Base-by-base conservation (phyloP, 768 basidiomycete species). In the Amanita subjunquillea region DNA sequence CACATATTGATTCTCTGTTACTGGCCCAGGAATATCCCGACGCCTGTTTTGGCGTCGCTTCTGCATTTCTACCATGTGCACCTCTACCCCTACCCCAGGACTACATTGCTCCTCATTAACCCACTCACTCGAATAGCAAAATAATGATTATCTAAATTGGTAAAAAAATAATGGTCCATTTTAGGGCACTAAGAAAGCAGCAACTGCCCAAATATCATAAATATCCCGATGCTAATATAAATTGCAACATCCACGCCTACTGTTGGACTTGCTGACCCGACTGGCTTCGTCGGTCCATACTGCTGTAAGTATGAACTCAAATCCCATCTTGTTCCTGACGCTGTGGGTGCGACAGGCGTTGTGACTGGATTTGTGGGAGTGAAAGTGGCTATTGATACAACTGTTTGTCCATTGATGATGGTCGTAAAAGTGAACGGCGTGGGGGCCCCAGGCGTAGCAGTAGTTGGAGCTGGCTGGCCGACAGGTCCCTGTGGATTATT, bases 351-450 rank as follows among this genome's bases (percentile, higher is more conserved):
- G 6, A 65, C 54, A 1, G 57, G 54, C 1, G 57, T 57, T 2
- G 70, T 70, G 2, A 61, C 55, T 3, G 67, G 66, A 50, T 65
- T 70, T 7, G 72, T 73, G 2, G 74, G 73, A 6, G 66, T 71
- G 55, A 75, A 76, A 17, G 56, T 63, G 49, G 69, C 73, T 6
- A 58, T 56, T n/a, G 72, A 23, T 5, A 59, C 63, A 10, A 54
- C 62, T 2, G 69, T 67, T 23, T 64, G 67, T 25, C 72, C 72
- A 49, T 62, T 58, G 25, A 74, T 57, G 36, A 72, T 67, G 0
- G 79, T 80, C 29, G 77, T 79, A 56, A 79, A 80, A 1, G 63
- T 63, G 59, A 69, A 80, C 0, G 76, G 75, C 0, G 75, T 79
- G 27, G 72, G 71, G 2, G 72, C 78, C 5, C 73, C 72, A 30